phyloP scores from a whole-genome alignment of 768 basidiomycete genomes.

The Psilocybe azurescens region DNA sequence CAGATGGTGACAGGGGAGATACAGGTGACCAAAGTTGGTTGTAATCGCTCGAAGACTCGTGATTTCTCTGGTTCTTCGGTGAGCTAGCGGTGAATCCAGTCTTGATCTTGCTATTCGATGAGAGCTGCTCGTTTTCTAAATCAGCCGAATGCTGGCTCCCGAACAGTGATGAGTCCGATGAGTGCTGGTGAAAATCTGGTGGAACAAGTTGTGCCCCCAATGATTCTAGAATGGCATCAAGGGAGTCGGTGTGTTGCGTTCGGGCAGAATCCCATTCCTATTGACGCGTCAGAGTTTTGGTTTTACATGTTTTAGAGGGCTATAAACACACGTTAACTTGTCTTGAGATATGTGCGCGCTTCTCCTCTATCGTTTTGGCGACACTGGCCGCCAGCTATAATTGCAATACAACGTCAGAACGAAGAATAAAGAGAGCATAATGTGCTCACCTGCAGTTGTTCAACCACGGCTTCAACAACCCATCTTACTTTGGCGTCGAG shows the following conservation, averaged over 20 bases:
- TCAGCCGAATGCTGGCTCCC: conserved; percentile 72
- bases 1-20: conserved; percentile 36
- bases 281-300: background rate
- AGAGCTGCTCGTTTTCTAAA: conserved; percentile 30
- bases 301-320: background rate
- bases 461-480: conserved; percentile 74
- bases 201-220: conserved; percentile 78
- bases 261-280: conserved; percentile 78
- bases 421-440: background rate
- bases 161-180: conserved; percentile 77
- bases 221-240: conserved; percentile 75
- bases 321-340: conserved; percentile 60
- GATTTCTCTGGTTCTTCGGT: conserved; percentile 14
- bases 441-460: conserved; percentile 71
- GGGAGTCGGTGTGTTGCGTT: conserved; percentile 59
- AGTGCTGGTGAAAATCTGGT: conserved; percentile 73
- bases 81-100: conserved; percentile 9
- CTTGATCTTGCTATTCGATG: background rate
- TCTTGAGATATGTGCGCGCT: conserved; percentile 61
- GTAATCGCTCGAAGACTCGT: background rate
- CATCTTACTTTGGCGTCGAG: conserved; percentile 83
- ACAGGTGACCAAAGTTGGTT: conserved; percentile 19
- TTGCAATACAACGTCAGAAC: background rate
- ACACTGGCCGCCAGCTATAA: conserved; percentile 72
- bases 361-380: conserved; percentile 77